Evolutionary conservation across 2,329 filamentous ascomycete genomes (phyloP).

Genomic region (Fusarium domesticum): DNA sequence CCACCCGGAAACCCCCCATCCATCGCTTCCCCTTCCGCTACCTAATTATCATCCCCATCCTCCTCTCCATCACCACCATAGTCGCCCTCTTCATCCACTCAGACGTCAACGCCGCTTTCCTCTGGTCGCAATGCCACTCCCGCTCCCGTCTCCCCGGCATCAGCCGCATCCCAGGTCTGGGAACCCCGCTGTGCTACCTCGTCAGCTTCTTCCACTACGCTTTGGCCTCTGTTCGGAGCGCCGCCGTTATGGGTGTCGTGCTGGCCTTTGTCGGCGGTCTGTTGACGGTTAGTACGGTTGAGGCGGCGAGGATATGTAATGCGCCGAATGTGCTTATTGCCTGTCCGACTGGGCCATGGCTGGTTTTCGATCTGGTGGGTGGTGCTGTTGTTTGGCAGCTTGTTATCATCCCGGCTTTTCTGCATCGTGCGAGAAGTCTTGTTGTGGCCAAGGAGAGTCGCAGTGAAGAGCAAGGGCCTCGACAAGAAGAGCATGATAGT

Average conservation of each 20-base stretch:
- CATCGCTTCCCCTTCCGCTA: constrained; percentile 52
- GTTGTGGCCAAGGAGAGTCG: constrained; percentile 20
- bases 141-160: constrained; percentile 44
- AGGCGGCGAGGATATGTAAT: constrained; percentile 46
- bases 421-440: constrained; percentile 41
- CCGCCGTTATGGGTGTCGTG: constrained; percentile 41
- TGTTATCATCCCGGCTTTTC: constrained; percentile 48
- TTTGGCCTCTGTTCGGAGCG: constrained; percentile 40
- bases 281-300: constrained; percentile 48
- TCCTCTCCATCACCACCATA: constrained; percentile 44
- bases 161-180: constrained; percentile 44
- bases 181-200: constrained; percentile 48
- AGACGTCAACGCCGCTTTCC: constrained; percentile 50
- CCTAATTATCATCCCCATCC: constrained; percentile 47
- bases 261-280: constrained; percentile 46
- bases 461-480: constrained; percentile 15
- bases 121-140: constrained; percentile 54
- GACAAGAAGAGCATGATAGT: constrained; percentile 19
- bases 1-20: constrained; percentile 42
- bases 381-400: constrained; percentile 52
- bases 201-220: constrained; percentile 49
- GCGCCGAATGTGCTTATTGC: constrained; percentile 35
- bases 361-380: constrained; percentile 48
- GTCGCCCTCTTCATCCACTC: constrained; percentile 43
- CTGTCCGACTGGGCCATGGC: constrained; percentile 42